Evolutionary conservation across 768 basidiomycete genomes (phyloP), one percentile per base, ranked within the genome.

Genomic region (Roridomyces roridus): DNA sequence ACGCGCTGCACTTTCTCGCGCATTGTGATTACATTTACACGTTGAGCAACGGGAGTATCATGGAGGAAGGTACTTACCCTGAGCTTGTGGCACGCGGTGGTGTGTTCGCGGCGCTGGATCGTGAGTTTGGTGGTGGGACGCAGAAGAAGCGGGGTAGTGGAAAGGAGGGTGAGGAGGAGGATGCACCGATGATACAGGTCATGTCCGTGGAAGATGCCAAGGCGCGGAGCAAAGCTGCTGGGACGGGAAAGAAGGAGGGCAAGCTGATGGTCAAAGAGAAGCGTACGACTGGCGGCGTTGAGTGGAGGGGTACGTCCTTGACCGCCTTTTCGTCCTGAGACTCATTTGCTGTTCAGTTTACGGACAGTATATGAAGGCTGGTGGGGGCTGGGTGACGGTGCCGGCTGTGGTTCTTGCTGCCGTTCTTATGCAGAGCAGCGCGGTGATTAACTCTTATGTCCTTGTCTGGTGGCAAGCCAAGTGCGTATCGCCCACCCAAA

Each of bases 1-100:
- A 96, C 66, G 93, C 92, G 1, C 79, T 96, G 14, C 94, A 96
- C 72, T 91, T 96, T 76, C 81, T 97, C 29, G 88, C 91, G 1
- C 81, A 89, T 50, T 91, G 92, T 26, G 93, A 96, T 70, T 91
- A 91, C 68, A 89, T 97, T 67, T 88, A 87, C 68, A 86, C 87
- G 31, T 74, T 98, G 47, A 79, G 81, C 14, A 85, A 91, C 40
- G 94, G 95, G 11, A 77, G 76, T 29, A 85, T 98, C 53, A 82
- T 82, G 21, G 93, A 96, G 71, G 82, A 79, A 15, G 95, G 58
- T 20, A 83, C 85, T 0, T 88, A 81, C 63, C 61, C 71, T 6
- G 74, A 86, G 37, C 75, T 89, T 12, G 70, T 86, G 40, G 61
- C 65, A 4, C 65, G 67, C 5, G 70, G 79, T 15, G 85, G 84